Evolutionary conservation across 2,329 filamentous ascomycete species (phyloP), one percentile per base, ranked within the genome.

Genomic region (Fusarium pseudoanthophilum): DNA sequence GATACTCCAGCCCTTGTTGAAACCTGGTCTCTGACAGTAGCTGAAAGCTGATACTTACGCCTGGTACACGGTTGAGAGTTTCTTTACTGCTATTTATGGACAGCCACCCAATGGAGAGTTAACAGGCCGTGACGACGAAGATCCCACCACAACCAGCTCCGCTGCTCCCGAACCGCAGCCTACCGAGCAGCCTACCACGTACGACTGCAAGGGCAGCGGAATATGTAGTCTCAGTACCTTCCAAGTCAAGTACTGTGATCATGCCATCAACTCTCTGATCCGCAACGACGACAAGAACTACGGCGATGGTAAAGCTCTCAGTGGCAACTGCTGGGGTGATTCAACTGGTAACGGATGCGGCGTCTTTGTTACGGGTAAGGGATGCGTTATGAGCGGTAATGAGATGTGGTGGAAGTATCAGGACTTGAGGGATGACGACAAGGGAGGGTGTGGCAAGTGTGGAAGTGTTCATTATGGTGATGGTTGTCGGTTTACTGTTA

Each of bases 1-100:
- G 14, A 24, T 43, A 0, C 40, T 43, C 14, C 1, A 43, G 9
- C n/a, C 15, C 9, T 3, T 43, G 0, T 9, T 24, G 3, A 43
- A 43, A 24, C 0, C 14, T 24, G 14, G 15, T 24, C 1, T 43
- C 40, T 43, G 11, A 43, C n/a, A 3, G 14, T 16, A 10, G 5
- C n/a, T 4, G 8, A 24, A 43, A 24, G n/a, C 40, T 43, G 9
- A 43, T 43, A 24, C 15, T 16, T 43, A 43, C 10, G 9, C 40
- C 4, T 43, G 40, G 40, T 42, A 42, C n/a, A 43, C 40, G 14
- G 40, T 24, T 15, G 40, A 43, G 40, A 43, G 40, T 24, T 43
- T 24, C 40, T 43, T 43, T 9, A 24, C n/a, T 0, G 40, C 40
- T 24, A 43, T 43, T 11, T 43, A 43, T 0, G 14, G 40, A 42